Evolutionary conservation across 129 eudicot species (phyloP).

Genomic region (Helianthus tuberosus): DNA sequence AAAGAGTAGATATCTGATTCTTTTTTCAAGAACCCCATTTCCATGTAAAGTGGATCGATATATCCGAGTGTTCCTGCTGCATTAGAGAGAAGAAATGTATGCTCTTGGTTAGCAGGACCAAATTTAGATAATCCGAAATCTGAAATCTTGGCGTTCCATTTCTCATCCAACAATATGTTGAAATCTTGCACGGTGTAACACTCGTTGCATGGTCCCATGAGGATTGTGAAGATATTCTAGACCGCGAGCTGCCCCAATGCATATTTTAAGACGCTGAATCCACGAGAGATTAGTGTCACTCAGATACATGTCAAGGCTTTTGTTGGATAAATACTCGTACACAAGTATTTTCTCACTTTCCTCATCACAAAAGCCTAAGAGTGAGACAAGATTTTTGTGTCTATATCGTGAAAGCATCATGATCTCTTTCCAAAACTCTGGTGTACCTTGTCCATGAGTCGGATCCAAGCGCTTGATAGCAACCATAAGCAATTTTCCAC

Average conservation of each 20-base stretch:
- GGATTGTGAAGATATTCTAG: not conserved
- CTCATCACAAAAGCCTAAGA: not conserved
- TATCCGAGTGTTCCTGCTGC: not conserved
- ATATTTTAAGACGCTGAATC: not conserved
- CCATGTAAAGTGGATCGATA: not conserved
- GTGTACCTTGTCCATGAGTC: not conserved
- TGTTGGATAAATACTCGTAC: not conserved
- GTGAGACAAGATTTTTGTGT: not conserved
- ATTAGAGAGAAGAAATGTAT: not conserved
- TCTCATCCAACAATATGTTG: slow-evolving; percentile 4
- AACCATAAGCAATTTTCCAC: not conserved
- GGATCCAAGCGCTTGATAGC: not conserved
- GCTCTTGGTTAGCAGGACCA: not conserved
- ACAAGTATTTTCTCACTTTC: not conserved
- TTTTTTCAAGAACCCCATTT: not conserved
- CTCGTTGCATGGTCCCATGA: not conserved
- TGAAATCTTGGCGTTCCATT: not conserved
- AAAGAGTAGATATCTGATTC: slow-evolving; percentile 2
- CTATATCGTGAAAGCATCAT: not conserved
- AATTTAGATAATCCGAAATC: slow-evolving; percentile 3
- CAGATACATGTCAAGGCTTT: not conserved
- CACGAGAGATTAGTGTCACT: not conserved
- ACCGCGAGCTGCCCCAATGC: not conserved
- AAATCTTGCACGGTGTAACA: not conserved
- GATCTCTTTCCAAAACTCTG: not conserved